These are phyloP conservation scores for Podaxis sp. DNA, from an alignment of 768 basidiomycete species.

Conservation along the genomic window DNA sequence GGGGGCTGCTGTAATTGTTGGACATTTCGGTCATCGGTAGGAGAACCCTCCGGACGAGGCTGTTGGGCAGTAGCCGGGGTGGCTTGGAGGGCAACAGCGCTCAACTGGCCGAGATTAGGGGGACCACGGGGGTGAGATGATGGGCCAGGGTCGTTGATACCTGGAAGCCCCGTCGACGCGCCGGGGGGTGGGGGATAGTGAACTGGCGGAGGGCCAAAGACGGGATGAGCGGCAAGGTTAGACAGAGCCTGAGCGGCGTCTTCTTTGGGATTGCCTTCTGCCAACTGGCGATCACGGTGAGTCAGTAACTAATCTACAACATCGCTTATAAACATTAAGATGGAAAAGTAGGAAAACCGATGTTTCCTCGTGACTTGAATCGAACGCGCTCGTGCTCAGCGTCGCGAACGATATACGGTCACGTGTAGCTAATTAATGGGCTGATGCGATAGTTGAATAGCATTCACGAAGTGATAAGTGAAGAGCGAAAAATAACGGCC, in stretches of 20 bases:
- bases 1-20: conserved; percentile 12
- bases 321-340: conserved; percentile 16
- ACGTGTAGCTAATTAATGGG: conserved; percentile 31
- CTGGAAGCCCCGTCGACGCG: conserved; percentile 39
- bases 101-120: conserved; percentile 60
- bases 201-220: conserved; percentile 31
- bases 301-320: conserved; percentile 2
- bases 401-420: conserved; percentile 30
- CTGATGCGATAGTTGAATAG: conserved; percentile 16
- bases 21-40: conserved; percentile 11
- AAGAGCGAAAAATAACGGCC: conserved; percentile 22
- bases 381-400: conserved; percentile 28
- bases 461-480: conserved; percentile 3
- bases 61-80: conserved; percentile 30
- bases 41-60: conserved; percentile 15
- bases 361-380: conserved; percentile 20
- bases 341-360: conserved; percentile 1
- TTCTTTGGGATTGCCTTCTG: conserved; percentile 53
- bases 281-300: conserved; percentile 29
- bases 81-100: conserved; percentile 51
- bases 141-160: conserved; percentile 67
- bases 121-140: conserved; percentile 72
- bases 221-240: conserved; percentile 46
- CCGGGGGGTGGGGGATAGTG: conserved; percentile 32
- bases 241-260: conserved; percentile 62